Evolutionary conservation across 768 basidiomycete species (phyloP).

Genomic region (Auricularia auricula-judae): DNA sequence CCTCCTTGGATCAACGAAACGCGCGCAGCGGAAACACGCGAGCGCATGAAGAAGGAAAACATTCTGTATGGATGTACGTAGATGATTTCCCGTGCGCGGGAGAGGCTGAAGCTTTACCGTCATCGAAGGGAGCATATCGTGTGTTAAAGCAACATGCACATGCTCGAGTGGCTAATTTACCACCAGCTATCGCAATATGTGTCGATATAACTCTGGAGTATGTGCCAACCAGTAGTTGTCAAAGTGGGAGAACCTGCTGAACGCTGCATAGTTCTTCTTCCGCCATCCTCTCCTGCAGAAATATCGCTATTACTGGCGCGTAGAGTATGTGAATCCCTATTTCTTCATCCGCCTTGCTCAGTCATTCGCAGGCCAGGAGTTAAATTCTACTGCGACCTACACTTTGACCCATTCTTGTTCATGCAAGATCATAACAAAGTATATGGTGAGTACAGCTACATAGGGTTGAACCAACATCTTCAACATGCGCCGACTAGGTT

Average conservation of each 20-base stretch:
- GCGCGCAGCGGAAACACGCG: conserved; percentile 42
- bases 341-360: neutral
- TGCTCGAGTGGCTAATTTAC: neutral
- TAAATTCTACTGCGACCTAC: conserved; percentile 70
- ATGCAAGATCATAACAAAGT: conserved; percentile 75
- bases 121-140: conserved; percentile 62
- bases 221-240: conserved; percentile 15
- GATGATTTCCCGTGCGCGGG: conserved; percentile 4
- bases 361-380: conserved; percentile 48
- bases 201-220: conserved; percentile 87
- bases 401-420: conserved; percentile 64
- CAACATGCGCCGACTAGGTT: conserved; percentile 32
- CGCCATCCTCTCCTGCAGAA: conserved; percentile 62
- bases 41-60: conserved; percentile 48
- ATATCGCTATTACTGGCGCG: conserved; percentile 84
- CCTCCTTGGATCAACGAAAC: conserved; percentile 72
- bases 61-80: conserved; percentile 42
- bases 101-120: neutral
- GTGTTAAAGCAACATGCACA: conserved; percentile 19
- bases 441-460: conserved; percentile 42
- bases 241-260: neutral
- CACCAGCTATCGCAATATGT: conserved; percentile 78
- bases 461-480: neutral
- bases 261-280: conserved; percentile 58
- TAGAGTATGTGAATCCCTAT: conserved; percentile 48